Evolutionary conservation across 2,329 filamentous ascomycete genomes (phyloP), one percentile per base, ranked within the genome.

Genomic region (Diaporthe velutina): DNA sequence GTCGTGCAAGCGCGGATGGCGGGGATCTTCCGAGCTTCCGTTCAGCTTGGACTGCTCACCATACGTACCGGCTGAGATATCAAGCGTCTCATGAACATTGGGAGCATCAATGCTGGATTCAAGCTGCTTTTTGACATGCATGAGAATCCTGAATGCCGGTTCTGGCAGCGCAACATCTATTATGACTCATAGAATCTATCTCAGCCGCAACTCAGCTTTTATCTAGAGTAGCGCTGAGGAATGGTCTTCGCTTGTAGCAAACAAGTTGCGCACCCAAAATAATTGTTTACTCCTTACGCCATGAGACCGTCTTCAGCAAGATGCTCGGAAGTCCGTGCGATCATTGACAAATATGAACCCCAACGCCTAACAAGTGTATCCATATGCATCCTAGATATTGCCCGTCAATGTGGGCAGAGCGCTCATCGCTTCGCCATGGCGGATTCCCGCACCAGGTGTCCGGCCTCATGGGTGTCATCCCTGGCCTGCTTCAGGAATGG

Each of bases 401-500:
- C 13, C 12, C 12, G 50, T 45, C 17, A 7, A 25, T 17, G 2
- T 28, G 15, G 28, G 33, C n/a, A 54, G 33, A 30, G 45, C 2
- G n/a, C 60, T 70, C 54, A 48, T 38, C 30, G 42, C 35, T 25
- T 58, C 8, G 42, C 22, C 54, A 73, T 70, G 30, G 38, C 52
- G 8, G 54, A 52, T 33, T 70, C 54, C 54, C 73, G 66, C 19
- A 76, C 74, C 45, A 74, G 28, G 13, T 61, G 68, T 0, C 84
- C 85, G 3, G 86, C 85, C 28, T 79, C 78, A 2, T 75, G 77
- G 0, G 96, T 98, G 86, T 98, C 96, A 81, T 98, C 95, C 25
- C 96, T 88, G 4, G 94, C 93, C 83, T 97, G 94, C 83, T 95
- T 97, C 77, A 98, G 83, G 83, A 98, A 98, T 0, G 96, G 95